These are phyloP conservation scores for Fusarium mangiferae DNA, from an alignment of 2,329 filamentous ascomycete species.

Conservation along the genomic window DNA sequence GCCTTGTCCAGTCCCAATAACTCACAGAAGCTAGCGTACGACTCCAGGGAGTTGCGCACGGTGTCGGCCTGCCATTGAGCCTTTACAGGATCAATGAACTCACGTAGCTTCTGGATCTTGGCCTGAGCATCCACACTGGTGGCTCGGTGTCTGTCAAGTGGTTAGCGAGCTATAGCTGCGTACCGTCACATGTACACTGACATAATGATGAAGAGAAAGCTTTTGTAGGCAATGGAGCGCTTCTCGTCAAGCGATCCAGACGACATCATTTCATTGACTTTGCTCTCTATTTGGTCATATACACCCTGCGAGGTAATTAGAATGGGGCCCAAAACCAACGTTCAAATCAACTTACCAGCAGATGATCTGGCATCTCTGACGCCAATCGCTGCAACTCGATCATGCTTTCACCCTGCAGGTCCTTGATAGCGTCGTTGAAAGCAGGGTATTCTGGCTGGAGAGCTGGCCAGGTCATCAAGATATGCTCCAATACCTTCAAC, in stretches of 20 bases:
- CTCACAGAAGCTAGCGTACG: conserved; percentile 81
- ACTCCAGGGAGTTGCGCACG: conserved; percentile 75
- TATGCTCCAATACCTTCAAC: conserved; percentile 89
- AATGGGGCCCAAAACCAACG: neutral
- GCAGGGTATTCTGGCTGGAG: conserved; percentile 75
- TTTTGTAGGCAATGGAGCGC: conserved; percentile 84
- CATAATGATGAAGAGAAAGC: conserved; percentile 94
- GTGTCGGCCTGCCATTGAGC: conserved; percentile 80
- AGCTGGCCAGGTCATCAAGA: conserved; percentile 83
- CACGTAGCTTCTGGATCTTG: conserved; percentile 76
- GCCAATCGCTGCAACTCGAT: conserved; percentile 90
- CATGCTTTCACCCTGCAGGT: conserved; percentile 85
- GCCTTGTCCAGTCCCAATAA: conserved; percentile 83
- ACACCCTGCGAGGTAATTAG: conserved; percentile 65
- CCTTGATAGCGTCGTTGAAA: conserved; percentile 90
- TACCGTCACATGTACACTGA: conserved; percentile 51
- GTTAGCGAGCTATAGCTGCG: conserved; percentile 14
- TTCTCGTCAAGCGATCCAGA: conserved; percentile 82
- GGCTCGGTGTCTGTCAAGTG: conserved; percentile 75
- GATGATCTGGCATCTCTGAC: conserved; percentile 89
- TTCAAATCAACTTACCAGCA: conserved; percentile 66
- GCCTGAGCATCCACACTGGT: conserved; percentile 76
- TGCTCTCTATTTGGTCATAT: conserved; percentile 86
- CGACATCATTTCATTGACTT: conserved; percentile 82
- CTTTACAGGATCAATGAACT: conserved; percentile 85